Evolutionary conservation across 495 filamentous ascomycete species (phyloP).

Genomic region (Haplographium delicatum): DNA sequence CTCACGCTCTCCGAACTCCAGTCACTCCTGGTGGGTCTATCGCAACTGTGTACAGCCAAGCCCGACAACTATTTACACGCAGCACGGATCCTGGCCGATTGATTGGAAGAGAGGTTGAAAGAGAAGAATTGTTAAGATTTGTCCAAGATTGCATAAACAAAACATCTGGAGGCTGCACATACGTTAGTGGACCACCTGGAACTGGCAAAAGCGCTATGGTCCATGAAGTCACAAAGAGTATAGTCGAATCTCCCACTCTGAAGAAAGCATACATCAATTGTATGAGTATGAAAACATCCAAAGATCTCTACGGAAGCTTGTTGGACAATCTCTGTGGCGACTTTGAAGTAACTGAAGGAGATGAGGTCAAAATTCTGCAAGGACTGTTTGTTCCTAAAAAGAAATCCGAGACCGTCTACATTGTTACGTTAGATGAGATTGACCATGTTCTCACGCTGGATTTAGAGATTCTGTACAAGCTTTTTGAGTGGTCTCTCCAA

Average conservation of each 20-base stretch:
- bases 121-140: conserved; percentile 63
- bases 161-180: conserved; percentile 74
- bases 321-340: conserved; percentile 39
- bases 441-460: conserved; percentile 88
- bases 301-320: conserved; percentile 74
- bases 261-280: conserved; percentile 85
- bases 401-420: conserved; percentile 47
- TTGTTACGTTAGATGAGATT: conserved; percentile 90
- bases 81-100: conserved; percentile 69
- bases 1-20: conserved; percentile 60
- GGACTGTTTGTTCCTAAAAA: conserved; percentile 59
- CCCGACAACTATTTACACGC: conserved; percentile 80
- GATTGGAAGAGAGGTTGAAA: conserved; percentile 78
- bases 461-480: conserved; percentile 74
- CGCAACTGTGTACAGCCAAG: conserved; percentile 76
- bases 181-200: conserved; percentile 91
- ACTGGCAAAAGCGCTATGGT: conserved; percentile 96
- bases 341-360: conserved; percentile 50
- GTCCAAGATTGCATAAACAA: conserved; percentile 56
- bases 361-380: conserved; percentile 50
- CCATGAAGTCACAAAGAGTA: conserved; percentile 60
- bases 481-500: conserved; percentile 91
- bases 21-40: conserved; percentile 53
- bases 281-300: conserved; percentile 83
- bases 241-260: conserved; percentile 40